Evolutionary conservation across 1,284 basidiomycete species (phyloP), one percentile per base, ranked within the genome.

Genomic region (Puccinia brachypodii): DNA sequence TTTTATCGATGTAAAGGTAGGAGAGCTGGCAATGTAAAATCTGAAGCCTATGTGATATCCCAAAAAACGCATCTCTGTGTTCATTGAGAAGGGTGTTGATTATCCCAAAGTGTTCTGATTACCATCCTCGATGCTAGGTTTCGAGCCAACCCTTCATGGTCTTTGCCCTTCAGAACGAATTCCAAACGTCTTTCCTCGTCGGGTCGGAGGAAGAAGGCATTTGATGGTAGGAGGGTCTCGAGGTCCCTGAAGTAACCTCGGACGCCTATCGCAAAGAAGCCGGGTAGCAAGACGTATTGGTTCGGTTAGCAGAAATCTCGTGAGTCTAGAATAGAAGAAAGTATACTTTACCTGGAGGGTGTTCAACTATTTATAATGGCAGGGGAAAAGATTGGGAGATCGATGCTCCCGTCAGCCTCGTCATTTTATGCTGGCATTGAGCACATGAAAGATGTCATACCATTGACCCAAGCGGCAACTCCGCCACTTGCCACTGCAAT

Each of bases 381-480:
- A 1, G 33, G 3, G 42, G n/a, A 28, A 68, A 33, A 36, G 64
- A 36, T 72, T 38, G 42, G 33, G 14, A 72, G 31, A 8, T 22
- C 28, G 44, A 25, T 25, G 9, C 31, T n/a, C 33, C 31, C 1
- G 13, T 71, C 22, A 71, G 42, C 19, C 11, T 2, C 6, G 19
- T n/a, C n/a, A 22, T 38, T 8, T 14, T 40, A 68, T 68, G 6
- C n/a, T 8, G 4, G 53, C 36, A 74, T 14, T 11, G 11, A 13
- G 3, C 38, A 38, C 22, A 58, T 16, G 14, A 28, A 40, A 56
- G 13, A 28, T 58, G 28, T 56, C 74, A 14, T 31, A 82, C 81
- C 74, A 68, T 82, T 82, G 22, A 82, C 81, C 89, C 89, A 91
- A 3, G 88, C 87, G 0, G 89, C 89, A 9, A 91, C 90, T 3